Base-by-base conservation (phyloP, 352 stramenopile species). In the Globisporangium emineosum region DNA sequence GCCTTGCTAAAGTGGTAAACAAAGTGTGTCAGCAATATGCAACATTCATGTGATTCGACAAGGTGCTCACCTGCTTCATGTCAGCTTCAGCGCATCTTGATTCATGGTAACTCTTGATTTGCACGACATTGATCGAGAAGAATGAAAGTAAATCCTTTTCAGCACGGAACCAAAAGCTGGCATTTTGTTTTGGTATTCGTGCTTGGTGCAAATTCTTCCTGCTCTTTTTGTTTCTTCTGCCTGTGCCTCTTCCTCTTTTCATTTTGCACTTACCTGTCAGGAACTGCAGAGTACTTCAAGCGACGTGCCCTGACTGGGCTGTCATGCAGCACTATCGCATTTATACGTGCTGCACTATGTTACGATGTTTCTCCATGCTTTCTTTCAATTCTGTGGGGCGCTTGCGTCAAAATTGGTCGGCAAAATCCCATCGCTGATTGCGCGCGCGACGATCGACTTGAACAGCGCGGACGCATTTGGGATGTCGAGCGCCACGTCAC, bases 401-500 rank as follows among this genome's bases (percentile, higher is more conserved):
- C 62, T 80, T 27, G 66, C 76, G 57, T 79, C 72, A 64, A 88
- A 88, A 65, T 71, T 68, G 57, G 80, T 78, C 10, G 67, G 63
- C 21, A 77, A 49, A 49, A 81, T 79, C 23, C 74, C 74, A 42
- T 81, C 74, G 60, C 76, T 86, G 33, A 81, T 73, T 29, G 76
- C 74, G 56, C 79, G 76, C 42, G 66, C 58, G 33, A 75, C 71
- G 42, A 81, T 66, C 21, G 66, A 66, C 53, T 82, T 57, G 56
- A 91, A 89, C 33, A 84, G 57, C 25, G 65, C 53, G 6, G 75
- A 64, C 4, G 81, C 81, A 45, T 84, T 86, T 17, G 81, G 81
- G 19, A 91, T 88, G 66, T 91, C 81, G 42, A 91, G 73, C 45
- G 80, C 75, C 19, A 91, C 76, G 57, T 91, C 81, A 42, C 79